Percentiles rank a stretch among this genome's conserved stretches.
phyloP scores from a whole-genome alignment of 2,329 filamentous ascomycete species.

The Stachybotrys echinatus region DNA sequence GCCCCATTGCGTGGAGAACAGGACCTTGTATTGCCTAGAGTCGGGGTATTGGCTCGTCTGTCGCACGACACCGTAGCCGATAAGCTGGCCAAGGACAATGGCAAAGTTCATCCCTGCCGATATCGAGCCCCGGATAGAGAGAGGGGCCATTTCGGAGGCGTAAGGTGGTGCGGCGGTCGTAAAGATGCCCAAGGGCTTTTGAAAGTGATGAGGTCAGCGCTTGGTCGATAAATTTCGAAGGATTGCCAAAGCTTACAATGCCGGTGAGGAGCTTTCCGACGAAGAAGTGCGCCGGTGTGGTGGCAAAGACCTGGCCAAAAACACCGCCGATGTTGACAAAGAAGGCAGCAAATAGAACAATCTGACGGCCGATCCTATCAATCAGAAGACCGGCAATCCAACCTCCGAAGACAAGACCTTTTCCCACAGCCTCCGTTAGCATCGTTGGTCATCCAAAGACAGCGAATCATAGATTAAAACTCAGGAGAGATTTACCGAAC shows the following conservation, averaged over 20 bases:
- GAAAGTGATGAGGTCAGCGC: no score
- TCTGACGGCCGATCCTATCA: slow-evolving; percentile 1
- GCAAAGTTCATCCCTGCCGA: slow-evolving; percentile 17
- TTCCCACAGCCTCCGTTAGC: no score
- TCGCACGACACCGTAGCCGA: slow-evolving; percentile 15
- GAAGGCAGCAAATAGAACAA: slow-evolving; percentile 1
- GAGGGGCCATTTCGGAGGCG: slow-evolving; percentile 16
- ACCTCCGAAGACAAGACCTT: slow-evolving; percentile 1
- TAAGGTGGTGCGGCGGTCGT: slow-evolving; percentile 14
- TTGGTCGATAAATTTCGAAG: no score
- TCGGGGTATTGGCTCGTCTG: slow-evolving; percentile 18
- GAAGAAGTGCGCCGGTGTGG: not conserved
- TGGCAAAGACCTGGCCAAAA: slow-evolving; percentile 4
- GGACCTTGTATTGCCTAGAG: slow-evolving; percentile 14
- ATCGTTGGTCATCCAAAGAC: no score
- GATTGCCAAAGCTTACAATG: not conserved
- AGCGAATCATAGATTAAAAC: no score
- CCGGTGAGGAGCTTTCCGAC: slow-evolving; percentile 4
- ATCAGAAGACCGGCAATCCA: slow-evolving; percentile 1
- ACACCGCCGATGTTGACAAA: slow-evolving; percentile 2
- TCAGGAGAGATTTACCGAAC: no score
- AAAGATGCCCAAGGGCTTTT: slow-evolving; percentile 13
- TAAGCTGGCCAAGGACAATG: slow-evolving; percentile 14
- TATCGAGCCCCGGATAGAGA: slow-evolving; percentile 15
- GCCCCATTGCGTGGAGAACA: slow-evolving; percentile 26